Percentiles rank a stretch among this genome's conserved stretches.
Evolutionary conservation across 116 monocot species (phyloP).

Genomic region (Iris pallida): DNA sequence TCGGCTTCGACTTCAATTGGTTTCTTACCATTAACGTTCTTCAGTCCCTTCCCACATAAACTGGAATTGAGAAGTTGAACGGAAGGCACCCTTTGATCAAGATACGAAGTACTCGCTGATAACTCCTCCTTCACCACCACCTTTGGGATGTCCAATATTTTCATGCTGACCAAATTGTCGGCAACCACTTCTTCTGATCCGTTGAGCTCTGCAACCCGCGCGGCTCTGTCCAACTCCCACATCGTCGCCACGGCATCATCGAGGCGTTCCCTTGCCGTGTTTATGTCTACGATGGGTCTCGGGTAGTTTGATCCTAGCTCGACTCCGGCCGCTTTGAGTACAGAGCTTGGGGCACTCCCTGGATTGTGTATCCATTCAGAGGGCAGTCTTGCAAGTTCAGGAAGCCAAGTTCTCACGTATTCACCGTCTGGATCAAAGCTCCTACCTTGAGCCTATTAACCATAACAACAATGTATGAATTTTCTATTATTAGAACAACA

Average conservation of each 20-base stretch:
- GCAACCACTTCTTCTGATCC: slow-evolving; percentile 43
- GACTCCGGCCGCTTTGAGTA: slow-evolving; percentile 61
- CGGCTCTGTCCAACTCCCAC: slow-evolving; percentile 64
- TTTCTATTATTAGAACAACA: too few species aligned
- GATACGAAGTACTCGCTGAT: slow-evolving; percentile 24
- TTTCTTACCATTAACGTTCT: slow-evolving; percentile 4
- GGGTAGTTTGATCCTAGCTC: slow-evolving; percentile 86
- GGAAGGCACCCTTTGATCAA: slow-evolving; percentile 72
- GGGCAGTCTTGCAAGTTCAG: slow-evolving; percentile 84
- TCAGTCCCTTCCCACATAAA: background rate
- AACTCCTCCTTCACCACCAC: slow-evolving; percentile 53
- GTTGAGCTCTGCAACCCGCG: slow-evolving; percentile 17
- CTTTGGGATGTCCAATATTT: slow-evolving; percentile 54
- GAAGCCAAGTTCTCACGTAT: slow-evolving; percentile 82
- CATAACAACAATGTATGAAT: background rate
- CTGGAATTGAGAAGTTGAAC: slow-evolving; percentile 17
- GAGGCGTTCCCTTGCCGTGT: slow-evolving; percentile 44
- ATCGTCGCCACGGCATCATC: slow-evolving; percentile 57
- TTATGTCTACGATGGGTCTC: slow-evolving; percentile 59
- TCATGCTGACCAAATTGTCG: slow-evolving; percentile 47
- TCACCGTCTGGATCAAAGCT: slow-evolving; percentile 74
- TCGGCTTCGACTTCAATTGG: background rate
- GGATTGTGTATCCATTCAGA: slow-evolving; percentile 91
- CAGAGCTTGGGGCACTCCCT: slow-evolving; percentile 69
- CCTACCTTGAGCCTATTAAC: slow-evolving; percentile 57